Evolutionary conservation across 1,284 basidiomycete genomes (phyloP).

Genomic region (Grifola frondosa): DNA sequence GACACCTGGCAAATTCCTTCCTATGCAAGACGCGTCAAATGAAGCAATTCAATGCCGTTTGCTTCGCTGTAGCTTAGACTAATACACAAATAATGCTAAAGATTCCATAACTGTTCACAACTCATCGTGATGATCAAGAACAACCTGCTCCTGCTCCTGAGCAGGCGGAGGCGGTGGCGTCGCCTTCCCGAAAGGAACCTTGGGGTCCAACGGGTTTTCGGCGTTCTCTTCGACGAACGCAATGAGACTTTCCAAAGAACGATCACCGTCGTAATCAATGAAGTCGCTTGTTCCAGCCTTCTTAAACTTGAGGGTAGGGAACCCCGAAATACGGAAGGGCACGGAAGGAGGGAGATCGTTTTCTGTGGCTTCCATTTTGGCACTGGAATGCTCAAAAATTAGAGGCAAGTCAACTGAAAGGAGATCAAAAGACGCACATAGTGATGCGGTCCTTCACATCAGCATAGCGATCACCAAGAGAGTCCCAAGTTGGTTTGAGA

Average conservation of each 20-base stretch:
- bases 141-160: slow-evolving; percentile 22
- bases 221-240: slow-evolving; percentile 83
- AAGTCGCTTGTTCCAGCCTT: slow-evolving; percentile 85
- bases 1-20: too few relatives aligned
- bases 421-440: slow-evolving; percentile 59
- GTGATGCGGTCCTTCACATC: slow-evolving; percentile 75
- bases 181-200: slow-evolving; percentile 30
- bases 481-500: slow-evolving; percentile 93
- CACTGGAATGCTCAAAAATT: slow-evolving; percentile 48
- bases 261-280: slow-evolving; percentile 92
- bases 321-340: slow-evolving; percentile 84
- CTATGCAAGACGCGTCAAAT: too few relatives aligned
- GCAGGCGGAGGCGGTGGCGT: too few relatives aligned
- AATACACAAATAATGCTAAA: slow-evolving; percentile 16
- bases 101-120: slow-evolving; percentile 21
- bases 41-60: too few relatives aligned
- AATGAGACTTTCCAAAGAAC: slow-evolving; percentile 82
- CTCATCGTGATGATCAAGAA: slow-evolving; percentile 33
- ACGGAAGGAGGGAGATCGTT: slow-evolving; percentile 92
- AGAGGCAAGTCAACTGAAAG: not conserved
- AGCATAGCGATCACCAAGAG: slow-evolving; percentile 84
- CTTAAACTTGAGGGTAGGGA: slow-evolving; percentile 98
- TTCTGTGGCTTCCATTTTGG: slow-evolving; percentile 95
- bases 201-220: slow-evolving; percentile 63
- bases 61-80: slow-evolving; percentile 9